phyloP scores from a whole-genome alignment of 1,284 basidiomycete species.

The Blastosporella zonata region DNA sequence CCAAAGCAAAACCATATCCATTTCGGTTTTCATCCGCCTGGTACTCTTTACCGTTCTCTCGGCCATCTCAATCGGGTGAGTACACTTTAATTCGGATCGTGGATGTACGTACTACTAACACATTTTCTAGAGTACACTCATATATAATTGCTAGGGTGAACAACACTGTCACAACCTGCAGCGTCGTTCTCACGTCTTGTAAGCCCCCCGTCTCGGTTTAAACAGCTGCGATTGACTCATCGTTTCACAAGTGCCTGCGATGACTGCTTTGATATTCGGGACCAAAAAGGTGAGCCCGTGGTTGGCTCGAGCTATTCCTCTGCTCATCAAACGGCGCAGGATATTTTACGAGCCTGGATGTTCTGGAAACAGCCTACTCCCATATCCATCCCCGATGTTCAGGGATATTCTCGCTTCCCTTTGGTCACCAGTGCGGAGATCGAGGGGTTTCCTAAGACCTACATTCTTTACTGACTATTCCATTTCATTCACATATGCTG shows the following conservation, averaged over 20 bases:
- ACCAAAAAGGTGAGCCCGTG: background rate
- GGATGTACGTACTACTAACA: background rate
- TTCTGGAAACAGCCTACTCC: background rate
- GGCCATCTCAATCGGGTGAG: constrained; percentile 4
- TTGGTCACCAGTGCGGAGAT: background rate
- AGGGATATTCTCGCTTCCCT: background rate
- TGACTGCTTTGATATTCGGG: background rate
- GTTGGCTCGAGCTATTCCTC: too few species aligned
- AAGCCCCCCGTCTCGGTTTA: background rate
- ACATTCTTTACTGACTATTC: background rate
- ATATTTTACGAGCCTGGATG: background rate
- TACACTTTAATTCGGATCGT: background rate
- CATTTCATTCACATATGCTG: too few species aligned
- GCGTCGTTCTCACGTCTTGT: constrained; percentile 7
- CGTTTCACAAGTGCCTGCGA: background rate
- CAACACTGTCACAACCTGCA: constrained; percentile 10
- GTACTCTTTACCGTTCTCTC: constrained; percentile 8
- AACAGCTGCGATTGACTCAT: background rate
- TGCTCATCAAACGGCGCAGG: background rate
- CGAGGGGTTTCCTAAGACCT: background rate
- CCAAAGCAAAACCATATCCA: background rate
- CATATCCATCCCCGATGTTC: background rate
- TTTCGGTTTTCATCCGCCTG: constrained; percentile 4
- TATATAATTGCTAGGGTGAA: constrained; percentile 6
- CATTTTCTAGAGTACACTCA: background rate